Evolutionary conservation across 75 land plant species (phyloP), one percentile per base, ranked within the genome.

Genomic region (Pinus albicaulis): DNA sequence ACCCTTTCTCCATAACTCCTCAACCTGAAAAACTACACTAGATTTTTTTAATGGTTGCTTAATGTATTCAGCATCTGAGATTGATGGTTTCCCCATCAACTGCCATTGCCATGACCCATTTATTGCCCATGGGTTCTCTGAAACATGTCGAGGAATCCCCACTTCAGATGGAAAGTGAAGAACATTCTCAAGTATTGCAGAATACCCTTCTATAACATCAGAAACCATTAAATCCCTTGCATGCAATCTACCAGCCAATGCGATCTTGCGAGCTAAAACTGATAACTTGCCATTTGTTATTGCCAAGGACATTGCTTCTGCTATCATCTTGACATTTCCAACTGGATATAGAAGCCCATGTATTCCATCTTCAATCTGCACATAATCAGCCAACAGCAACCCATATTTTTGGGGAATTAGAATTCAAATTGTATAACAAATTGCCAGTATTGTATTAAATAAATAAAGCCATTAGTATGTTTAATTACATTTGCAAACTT

Each of bases 111-210:
- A 96, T 57, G 70, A 81, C 73, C 77, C 76, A 74, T 82, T 86
- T 24, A 89, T 66, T 34, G 44, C 70, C 11, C 41, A 64, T 73
- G 86, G 76, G 20, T 86, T 78, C 44, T 84, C 88, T 55, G 64
- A 56, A 53, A 74, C 68, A 56, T 82, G 14, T 48, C 76, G 85
- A 12, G 99, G 90, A 31, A 68, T 23, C 55, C 83, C 79, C 60
- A 82, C 87, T 76, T 97, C 99, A 65, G 92, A 91, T 77, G 98
- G 93, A 25, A 95, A 83, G 75, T 79, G 80, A 22, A 97, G 72
- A 72, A 97, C 72, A 71, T 77, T 86, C 81, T 92, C 92, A 36
- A 97, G 85, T 28, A 97, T 56, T 36, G 73, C 74, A 71, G 85
- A 82, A 79, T 95, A 97, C 28, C 89, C 93, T 74, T 89, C 86